phyloP scores from a whole-genome alignment of 2,329 filamentous ascomycete species.

The Neopestalotiopsis sp. region DNA sequence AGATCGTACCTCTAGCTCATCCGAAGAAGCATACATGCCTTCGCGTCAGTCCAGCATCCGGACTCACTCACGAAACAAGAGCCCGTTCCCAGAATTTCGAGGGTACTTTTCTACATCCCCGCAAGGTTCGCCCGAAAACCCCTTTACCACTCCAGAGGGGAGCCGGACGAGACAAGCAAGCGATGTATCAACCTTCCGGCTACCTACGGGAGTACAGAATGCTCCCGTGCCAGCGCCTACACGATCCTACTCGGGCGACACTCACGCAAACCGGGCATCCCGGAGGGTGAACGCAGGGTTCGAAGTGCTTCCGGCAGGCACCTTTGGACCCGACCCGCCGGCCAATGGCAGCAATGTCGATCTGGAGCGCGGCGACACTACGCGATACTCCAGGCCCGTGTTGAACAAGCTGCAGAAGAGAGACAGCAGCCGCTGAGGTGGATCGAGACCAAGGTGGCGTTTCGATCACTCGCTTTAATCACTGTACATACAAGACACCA shows the following conservation, averaged over 20 bases:
- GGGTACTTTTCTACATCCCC: neutral
- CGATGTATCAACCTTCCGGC: slow-evolving; percentile 1
- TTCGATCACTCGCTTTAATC: neutral
- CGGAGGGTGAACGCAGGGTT: slow-evolving; percentile 36
- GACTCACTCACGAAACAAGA: neutral
- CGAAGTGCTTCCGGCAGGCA: slow-evolving; percentile 36
- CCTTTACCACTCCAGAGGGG: slow-evolving; percentile 13
- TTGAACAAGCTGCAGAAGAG: slow-evolving; percentile 28
- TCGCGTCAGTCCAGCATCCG: slow-evolving; percentile 6
- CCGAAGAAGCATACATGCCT: slow-evolving; percentile 18
- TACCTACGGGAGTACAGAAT: slow-evolving; percentile 1
- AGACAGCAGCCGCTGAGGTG: slow-evolving; percentile 19
- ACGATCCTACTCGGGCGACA: slow-evolving; percentile 33
- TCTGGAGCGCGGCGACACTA: slow-evolving; percentile 24
- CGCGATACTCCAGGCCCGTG: slow-evolving; percentile 10
- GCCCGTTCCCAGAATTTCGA: slow-evolving; percentile 5
- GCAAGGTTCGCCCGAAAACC: slow-evolving; percentile 12
- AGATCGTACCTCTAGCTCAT: slow-evolving; percentile 19
- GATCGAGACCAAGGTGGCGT: neutral
- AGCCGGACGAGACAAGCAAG: slow-evolving; percentile 10
- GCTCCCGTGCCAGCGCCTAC: slow-evolving; percentile 20
- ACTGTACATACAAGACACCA: neutral
- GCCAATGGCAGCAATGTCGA: slow-evolving; percentile 26
- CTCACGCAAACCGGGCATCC: slow-evolving; percentile 28
- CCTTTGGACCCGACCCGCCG: slow-evolving; percentile 24